Percentiles rank a stretch among this genome's conserved stretches.
phyloP scores from a whole-genome alignment of 805 yeast species.

The Lipomyces starkeyi region DNA sequence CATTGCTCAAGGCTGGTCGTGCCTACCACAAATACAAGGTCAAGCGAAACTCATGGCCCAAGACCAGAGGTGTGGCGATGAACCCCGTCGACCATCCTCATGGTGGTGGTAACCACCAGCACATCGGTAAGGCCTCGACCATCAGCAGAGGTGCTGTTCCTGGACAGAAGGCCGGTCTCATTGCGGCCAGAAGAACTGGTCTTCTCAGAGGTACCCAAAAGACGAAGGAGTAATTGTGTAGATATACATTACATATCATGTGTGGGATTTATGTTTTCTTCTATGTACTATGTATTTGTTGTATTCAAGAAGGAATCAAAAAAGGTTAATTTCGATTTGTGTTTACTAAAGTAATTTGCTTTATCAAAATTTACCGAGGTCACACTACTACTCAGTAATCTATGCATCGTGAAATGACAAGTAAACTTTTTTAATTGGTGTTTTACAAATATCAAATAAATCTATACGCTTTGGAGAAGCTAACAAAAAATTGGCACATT shows the following conservation, averaged over 20 bases:
- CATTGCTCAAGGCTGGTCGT: conserved; percentile 99
- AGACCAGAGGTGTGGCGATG: conserved; percentile 99
- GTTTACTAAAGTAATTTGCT: conserved; percentile 4
- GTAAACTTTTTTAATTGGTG: neutral
- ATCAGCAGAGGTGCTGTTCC: conserved; percentile 99
- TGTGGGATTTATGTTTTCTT: neutral
- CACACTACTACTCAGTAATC: neutral
- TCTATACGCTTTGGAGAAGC: neutral
- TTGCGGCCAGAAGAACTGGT: conserved; percentile 99
- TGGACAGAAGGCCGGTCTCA: conserved; percentile 99
- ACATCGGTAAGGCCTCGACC: conserved; percentile 99
- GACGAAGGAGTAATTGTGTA: conserved; percentile 65
- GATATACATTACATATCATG: conserved; percentile 2
- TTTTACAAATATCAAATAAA: neutral
- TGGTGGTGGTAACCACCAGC: conserved; percentile 99
- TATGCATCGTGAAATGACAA: neutral
- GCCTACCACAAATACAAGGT: conserved; percentile 99
- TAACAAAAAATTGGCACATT: neutral
- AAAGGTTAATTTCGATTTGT: conserved; percentile 2
- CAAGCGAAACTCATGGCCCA: conserved; percentile 99
- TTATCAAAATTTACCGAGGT: neutral
- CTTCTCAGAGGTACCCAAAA: conserved; percentile 99
- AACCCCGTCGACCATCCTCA: conserved; percentile 99
- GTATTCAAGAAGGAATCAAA: conserved; percentile 8
- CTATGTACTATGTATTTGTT: conserved; percentile 7